A percentile compares a stretch with the other conserved stretches of the same genome.
Evolutionary conservation across 305 asterid species (phyloP).

Genomic region (Lippia alba): DNA sequence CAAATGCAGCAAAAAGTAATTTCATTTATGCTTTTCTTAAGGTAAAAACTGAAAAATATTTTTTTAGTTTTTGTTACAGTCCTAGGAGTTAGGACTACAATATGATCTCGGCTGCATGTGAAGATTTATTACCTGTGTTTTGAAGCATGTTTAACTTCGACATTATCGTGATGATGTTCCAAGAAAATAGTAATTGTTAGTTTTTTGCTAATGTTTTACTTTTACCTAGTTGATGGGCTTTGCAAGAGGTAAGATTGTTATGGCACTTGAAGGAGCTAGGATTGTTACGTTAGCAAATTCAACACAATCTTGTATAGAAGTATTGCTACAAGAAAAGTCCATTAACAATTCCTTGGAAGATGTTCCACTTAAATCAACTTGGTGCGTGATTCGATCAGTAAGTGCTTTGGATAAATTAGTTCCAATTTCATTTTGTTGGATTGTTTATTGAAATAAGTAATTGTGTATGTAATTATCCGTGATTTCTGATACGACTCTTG

Average conservation of each 20-base stretch:
- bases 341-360: constrained; percentile 50
- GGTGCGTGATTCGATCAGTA: constrained; percentile 71
- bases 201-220: constrained; percentile 27
- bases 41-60: too few relatives aligned
- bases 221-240: constrained; percentile 73
- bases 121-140: too few relatives aligned
- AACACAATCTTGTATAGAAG: constrained; percentile 78
- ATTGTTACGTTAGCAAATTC: constrained; percentile 83
- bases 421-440: background rate
- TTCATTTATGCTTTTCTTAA: too few relatives aligned
- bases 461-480: background rate
- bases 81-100: background rate
- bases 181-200: constrained; percentile 3
- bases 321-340: constrained; percentile 65
- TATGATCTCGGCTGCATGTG: too few relatives aligned
- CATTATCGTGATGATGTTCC: too few relatives aligned
- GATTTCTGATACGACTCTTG: constrained; percentile 10
- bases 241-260: constrained; percentile 79
- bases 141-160: too few relatives aligned
- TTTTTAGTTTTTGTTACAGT: too few relatives aligned
- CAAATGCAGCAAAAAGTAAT: too few relatives aligned
- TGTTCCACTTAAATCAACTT: constrained; percentile 80
- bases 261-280: constrained; percentile 99
- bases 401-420: constrained; percentile 5
- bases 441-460: too few relatives aligned